Conservation (phyloP, 1,139 yeast genomes). For the Taphrina communis region DNA sequence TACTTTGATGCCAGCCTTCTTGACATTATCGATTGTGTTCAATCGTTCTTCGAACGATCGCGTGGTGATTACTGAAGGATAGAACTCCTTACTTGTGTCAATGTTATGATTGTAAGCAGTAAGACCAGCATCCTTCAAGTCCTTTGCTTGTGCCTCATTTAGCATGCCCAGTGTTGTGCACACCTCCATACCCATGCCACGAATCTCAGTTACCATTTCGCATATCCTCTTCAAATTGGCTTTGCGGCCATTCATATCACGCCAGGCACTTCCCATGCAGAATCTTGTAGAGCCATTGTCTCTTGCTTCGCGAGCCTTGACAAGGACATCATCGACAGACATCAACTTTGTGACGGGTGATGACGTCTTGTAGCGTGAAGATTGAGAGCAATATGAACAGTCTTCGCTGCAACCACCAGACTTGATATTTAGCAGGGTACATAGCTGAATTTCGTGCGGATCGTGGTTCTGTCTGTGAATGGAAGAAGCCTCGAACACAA, state of each 20-base stretch:
- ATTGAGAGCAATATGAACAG: conserved; percentile 81
- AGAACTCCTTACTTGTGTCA: conserved; percentile 79
- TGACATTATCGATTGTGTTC: conserved; percentile 67
- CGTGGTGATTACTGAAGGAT: conserved; percentile 72
- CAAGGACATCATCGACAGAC: conserved; percentile 65
- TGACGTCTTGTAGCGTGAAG: conserved; percentile 71
- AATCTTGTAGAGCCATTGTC: conserved; percentile 75
- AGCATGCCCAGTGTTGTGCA: conserved; percentile 85
- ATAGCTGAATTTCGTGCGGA: conserved; percentile 72
- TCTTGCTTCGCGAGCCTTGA: conserved; percentile 69
- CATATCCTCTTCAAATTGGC: conserved; percentile 67
- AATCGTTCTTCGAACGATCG: conserved; percentile 73
- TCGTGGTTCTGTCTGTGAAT: conserved; percentile 72
- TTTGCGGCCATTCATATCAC: conserved; percentile 81
- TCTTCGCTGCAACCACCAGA: conserved; percentile 85
- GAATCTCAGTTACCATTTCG: conserved; percentile 69
- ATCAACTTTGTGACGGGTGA: conserved; percentile 70
- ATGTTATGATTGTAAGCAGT: conserved; percentile 84
- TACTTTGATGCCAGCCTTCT: conserved; percentile 68
- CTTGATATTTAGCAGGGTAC: conserved; percentile 75
- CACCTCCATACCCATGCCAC: conserved; percentile 72
- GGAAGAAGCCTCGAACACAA: conserved; percentile 62
- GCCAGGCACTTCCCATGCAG: conserved; percentile 89
- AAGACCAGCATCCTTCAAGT: conserved; percentile 68
- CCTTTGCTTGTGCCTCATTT: conserved; percentile 64